Conservation (phyloP, 192 early-diverging fungal genomes). For the Radiomyces spectabilis region DNA sequence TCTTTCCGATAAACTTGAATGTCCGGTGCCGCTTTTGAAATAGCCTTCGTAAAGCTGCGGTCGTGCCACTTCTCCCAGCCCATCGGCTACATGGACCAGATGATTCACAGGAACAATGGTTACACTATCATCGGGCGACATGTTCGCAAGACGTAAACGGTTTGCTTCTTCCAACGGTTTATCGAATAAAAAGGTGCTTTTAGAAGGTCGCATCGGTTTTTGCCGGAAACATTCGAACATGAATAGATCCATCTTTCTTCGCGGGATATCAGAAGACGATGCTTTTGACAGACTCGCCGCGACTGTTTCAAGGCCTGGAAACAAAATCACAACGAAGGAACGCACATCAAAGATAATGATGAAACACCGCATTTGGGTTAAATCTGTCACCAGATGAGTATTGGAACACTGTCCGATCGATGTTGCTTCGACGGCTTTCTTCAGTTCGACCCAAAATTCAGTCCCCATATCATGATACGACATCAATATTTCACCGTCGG, state of each 20-base stretch:
- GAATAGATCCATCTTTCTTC: constrained; percentile 5
- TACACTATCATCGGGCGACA: background rate
- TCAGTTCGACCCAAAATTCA: constrained; percentile 31
- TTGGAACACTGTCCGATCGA: too few relatives aligned
- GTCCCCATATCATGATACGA: constrained; percentile 24
- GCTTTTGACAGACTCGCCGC: constrained; percentile 8
- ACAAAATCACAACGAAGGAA: constrained; percentile 38
- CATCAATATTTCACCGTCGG: constrained; percentile 41
- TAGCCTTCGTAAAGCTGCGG: constrained; percentile 13
- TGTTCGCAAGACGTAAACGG: background rate
- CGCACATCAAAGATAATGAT: constrained; percentile 38
- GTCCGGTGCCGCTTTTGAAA: background rate
- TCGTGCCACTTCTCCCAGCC: constrained; percentile 7
- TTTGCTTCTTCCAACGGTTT: constrained; percentile 6
- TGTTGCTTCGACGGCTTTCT: constrained; percentile 24
- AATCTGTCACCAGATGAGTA: constrained; percentile 26
- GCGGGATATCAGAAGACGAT: background rate
- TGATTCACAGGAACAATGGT: constrained; percentile 1
- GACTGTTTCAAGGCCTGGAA: constrained; percentile 31
- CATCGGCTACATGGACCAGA: constrained; percentile 14
- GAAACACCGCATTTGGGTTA: constrained; percentile 42
- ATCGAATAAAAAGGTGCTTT: background rate
- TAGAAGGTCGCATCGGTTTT: constrained; percentile 25
- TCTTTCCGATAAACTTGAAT: constrained; percentile 5
- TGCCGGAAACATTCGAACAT: constrained; percentile 48